A percentile compares a stretch with the other conserved stretches of the same genome.
Evolutionary conservation across 75 land plant genomes (phyloP).

Genomic region (Sequoiadendron giganteum): DNA sequence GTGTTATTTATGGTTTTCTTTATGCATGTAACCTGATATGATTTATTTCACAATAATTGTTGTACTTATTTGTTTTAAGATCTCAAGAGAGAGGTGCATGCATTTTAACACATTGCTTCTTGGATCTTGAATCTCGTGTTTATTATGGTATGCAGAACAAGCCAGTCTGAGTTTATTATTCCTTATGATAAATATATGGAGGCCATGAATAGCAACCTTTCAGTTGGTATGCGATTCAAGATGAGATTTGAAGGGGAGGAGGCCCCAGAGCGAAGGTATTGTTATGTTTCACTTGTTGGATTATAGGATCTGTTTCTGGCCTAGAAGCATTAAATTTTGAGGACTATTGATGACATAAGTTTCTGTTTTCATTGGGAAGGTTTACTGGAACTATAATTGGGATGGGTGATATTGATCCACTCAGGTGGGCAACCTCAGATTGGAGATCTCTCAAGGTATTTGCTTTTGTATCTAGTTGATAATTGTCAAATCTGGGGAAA

Average conservation of each 20-base stretch:
- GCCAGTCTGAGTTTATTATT: conserved; percentile 56
- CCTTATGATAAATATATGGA: conserved; percentile 65
- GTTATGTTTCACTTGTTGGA: background rate
- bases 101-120: background rate
- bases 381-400: conserved; percentile 47
- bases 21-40: background rate
- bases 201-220: conserved; percentile 41
- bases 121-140: background rate
- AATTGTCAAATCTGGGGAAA: background rate
- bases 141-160: conserved; percentile 40
- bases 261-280: conserved; percentile 79
- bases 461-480: background rate
- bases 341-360: background rate
- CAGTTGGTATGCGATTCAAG: conserved; percentile 52
- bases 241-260: conserved; percentile 92
- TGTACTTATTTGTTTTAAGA: background rate
- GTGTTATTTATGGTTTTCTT: background rate
- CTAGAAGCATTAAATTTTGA: background rate
- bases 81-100: background rate
- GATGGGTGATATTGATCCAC: conserved; percentile 28
- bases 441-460: conserved; percentile 47
- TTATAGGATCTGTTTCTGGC: background rate
- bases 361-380: conserved; percentile 9
- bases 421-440: conserved; percentile 33
- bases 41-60: background rate